phyloP scores from a whole-genome alignment of 306 rosid species.

The Quercus suber region DNA sequence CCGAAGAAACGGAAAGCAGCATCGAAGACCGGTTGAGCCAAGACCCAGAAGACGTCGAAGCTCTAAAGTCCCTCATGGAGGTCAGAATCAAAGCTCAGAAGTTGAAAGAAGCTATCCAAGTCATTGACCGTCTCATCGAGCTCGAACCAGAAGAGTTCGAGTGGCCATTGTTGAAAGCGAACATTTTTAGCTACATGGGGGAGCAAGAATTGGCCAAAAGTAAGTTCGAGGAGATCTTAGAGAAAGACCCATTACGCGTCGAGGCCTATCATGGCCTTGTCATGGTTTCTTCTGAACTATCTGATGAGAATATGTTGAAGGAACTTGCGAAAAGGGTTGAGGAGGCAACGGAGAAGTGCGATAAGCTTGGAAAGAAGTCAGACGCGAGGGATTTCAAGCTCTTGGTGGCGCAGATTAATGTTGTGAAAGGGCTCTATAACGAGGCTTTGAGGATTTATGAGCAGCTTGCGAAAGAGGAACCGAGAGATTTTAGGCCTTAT shows the following conservation, averaged over 20 bases:
- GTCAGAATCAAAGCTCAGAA: slow-evolving; percentile 38
- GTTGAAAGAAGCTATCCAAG: slow-evolving; percentile 52
- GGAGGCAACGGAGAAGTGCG: slow-evolving; percentile 45
- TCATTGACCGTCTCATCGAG: slow-evolving; percentile 48
- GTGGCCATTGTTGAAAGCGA: slow-evolving; percentile 70
- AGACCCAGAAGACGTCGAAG: slow-evolving; percentile 45
- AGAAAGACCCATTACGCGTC: slow-evolving; percentile 49
- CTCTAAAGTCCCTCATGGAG: slow-evolving; percentile 58
- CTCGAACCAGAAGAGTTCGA: slow-evolving; percentile 69
- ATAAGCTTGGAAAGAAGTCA: slow-evolving; percentile 37
- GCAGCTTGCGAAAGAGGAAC: slow-evolving; percentile 75
- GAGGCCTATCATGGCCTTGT: slow-evolving; percentile 83
- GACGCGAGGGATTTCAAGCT: slow-evolving; percentile 89
- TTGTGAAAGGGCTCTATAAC: slow-evolving; percentile 58
- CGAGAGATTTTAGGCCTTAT: slow-evolving; percentile 84
- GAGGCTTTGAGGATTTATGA: slow-evolving; percentile 75
- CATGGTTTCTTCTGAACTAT: slow-evolving; percentile 39
- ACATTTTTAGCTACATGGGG: slow-evolving; percentile 43
- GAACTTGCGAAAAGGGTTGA: slow-evolving; percentile 47
- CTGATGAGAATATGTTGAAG: slow-evolving; percentile 26
- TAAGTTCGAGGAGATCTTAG: slow-evolving; percentile 52
- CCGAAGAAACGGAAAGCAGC: slow-evolving; percentile 37
- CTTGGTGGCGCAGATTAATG: slow-evolving; percentile 68
- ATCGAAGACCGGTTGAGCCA: slow-evolving; percentile 42
- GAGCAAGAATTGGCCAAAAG: slow-evolving; percentile 43